phyloP scores from a whole-genome alignment of 495 filamentous ascomycete genomes.

The Astrocystis sublimbata region DNA sequence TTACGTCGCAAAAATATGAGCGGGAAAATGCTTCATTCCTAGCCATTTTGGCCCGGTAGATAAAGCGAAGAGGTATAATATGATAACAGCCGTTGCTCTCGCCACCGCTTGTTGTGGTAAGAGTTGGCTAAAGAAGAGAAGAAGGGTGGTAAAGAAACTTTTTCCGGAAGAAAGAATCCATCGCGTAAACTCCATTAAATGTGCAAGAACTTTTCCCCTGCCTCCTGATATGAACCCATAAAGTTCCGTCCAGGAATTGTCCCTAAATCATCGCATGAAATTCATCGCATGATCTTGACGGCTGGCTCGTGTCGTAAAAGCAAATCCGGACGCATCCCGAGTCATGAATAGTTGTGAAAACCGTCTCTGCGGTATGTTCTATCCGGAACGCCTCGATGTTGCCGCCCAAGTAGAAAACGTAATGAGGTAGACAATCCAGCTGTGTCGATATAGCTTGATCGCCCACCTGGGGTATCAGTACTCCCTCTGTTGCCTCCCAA shows the following conservation, averaged over 20 bases:
- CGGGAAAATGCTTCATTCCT: too few species aligned
- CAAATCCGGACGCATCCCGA: slow-evolving; percentile 2
- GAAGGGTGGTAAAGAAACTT: not conserved
- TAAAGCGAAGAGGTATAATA: not conserved
- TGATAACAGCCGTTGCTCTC: not conserved
- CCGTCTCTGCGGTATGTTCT: slow-evolving; percentile 12
- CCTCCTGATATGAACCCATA: slow-evolving; percentile 3
- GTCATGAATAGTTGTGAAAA: slow-evolving; percentile 13
- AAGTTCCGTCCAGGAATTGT: slow-evolving; percentile 8
- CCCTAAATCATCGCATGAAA: too few species aligned
- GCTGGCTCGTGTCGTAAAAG: not conserved
- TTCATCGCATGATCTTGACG: not conserved
- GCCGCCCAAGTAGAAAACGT: slow-evolving; percentile 15
- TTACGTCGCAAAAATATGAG: not conserved
- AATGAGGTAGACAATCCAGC: slow-evolving; percentile 6
- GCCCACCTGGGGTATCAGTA: slow-evolving; percentile 13
- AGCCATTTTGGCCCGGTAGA: not conserved
- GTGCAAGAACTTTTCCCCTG: not conserved
- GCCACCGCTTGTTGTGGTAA: slow-evolving; percentile 5
- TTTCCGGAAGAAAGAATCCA: slow-evolving; percentile 7
- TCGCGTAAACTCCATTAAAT: slow-evolving; percentile 5
- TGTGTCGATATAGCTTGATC: slow-evolving; percentile 8
- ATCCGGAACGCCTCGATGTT: slow-evolving; percentile 18
- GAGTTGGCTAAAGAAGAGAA: not conserved
- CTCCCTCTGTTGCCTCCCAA: slow-evolving; percentile 1